Evolutionary conservation across 768 basidiomycete genomes (phyloP), one percentile per base, ranked within the genome.

Genomic region (Pleurotus djamor): DNA sequence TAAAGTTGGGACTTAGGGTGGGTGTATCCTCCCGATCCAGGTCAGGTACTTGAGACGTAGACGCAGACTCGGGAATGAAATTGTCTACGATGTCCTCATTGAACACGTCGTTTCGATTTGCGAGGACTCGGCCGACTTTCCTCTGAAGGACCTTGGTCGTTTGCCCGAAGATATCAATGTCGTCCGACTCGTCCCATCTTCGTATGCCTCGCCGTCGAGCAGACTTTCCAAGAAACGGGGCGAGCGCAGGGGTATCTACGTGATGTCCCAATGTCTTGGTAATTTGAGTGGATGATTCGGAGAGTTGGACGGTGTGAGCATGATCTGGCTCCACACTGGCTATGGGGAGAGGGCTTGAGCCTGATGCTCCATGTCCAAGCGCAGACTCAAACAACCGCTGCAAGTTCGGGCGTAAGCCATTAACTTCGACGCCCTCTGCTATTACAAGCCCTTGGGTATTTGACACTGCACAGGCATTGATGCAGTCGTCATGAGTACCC

Each of bases 401-500:
- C 14, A 84, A 67, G 4, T 79, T 79, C 5, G 82, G 80, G 33
- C 80, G 66, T 21, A 80, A 69, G 6, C 76, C 77, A 16, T 76
- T 76, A 38, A 83, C 80, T 62, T 82, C 79, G 17, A 71, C 69
- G 9, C 82, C 82, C 16, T 63, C 64, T 36, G 71, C 68, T 4
- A 48, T 58, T 56, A 44, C 48, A 13, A 37, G 21, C 14, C 35
- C 57, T 4, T 61, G 34, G 21, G 56, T 61, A 54, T 79, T 78
- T 4, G 71, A 62, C 13, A 76, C 71, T 5, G 81, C 78, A 68
- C 83, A 83, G 4, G 79, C 78, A 47, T 76, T 72, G 5, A 83
- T 78, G 59, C 82, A 84, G 51, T 81, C 81, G 44, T 84, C 83
- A 58, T 84, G 83, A 7, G 78, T 80, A 9, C 79, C 81, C 80